Percentiles rank a stretch among this genome's conserved stretches.
These are phyloP conservation scores for Termitomyces sp. DNA, from an alignment of 768 basidiomycete genomes.

Conservation along the genomic window DNA sequence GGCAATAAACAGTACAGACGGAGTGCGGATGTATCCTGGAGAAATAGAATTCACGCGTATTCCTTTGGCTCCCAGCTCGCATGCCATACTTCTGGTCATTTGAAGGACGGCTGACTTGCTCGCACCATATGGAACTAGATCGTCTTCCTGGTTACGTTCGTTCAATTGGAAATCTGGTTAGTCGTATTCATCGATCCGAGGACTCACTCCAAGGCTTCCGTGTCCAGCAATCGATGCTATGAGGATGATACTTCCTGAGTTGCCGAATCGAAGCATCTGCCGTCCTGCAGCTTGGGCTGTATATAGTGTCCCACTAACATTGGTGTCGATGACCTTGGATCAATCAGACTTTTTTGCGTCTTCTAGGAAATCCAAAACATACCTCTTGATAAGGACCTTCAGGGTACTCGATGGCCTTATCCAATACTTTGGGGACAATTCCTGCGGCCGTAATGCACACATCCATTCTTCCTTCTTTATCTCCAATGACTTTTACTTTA, in stretches of 20 bases:
- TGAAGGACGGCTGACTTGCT: conserved; percentile 77
- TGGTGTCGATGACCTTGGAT: conserved; percentile 60
- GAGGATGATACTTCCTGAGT: conserved; percentile 54
- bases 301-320: conserved; percentile 58
- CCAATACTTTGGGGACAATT: conserved; percentile 46
- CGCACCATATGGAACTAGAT: conserved; percentile 49
- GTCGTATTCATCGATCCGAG: neutral
- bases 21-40: conserved; percentile 70
- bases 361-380: neutral
- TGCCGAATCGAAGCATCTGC: conserved; percentile 54
- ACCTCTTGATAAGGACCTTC: conserved; percentile 59
- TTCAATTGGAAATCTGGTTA: neutral
- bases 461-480: conserved; percentile 68
- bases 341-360: neutral
- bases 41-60: conserved; percentile 77
- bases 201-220: conserved; percentile 18
- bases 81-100: conserved; percentile 78
- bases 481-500: conserved; percentile 53
- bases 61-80: conserved; percentile 59
- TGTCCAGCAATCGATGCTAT: conserved; percentile 63
- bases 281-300: conserved; percentile 63
- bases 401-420: conserved; percentile 59
- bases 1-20: conserved; percentile 29
- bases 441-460: conserved; percentile 77
- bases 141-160: neutral